These are phyloP conservation scores for Phellinidium pouzarii DNA, from an alignment of 1,284 basidiomycete genomes.

Conservation along the genomic window DNA sequence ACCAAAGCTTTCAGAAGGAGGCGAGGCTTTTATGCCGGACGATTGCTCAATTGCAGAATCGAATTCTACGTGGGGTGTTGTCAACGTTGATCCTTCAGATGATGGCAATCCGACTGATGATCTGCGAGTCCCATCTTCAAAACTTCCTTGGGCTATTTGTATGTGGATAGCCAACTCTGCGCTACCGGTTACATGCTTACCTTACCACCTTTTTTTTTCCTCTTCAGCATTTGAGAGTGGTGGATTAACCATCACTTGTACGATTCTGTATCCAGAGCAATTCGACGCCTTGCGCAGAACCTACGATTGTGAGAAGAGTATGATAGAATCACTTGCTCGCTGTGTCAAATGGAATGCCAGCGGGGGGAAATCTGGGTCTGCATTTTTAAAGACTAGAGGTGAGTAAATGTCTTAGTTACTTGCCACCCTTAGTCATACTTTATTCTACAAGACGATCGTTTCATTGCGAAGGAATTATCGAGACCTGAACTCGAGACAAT, in stretches of 20 bases:
- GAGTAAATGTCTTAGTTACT: background rate
- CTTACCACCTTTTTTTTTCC: no score
- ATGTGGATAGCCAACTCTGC: slow-evolving; percentile 25
- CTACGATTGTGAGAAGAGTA: slow-evolving; percentile 90
- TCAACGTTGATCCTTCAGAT: slow-evolving; percentile 66
- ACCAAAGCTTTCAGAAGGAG: slow-evolving; percentile 59
- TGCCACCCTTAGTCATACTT: slow-evolving; percentile 2
- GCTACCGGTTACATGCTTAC: no score
- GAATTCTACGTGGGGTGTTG: slow-evolving; percentile 81
- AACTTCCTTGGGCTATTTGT: slow-evolving; percentile 76
- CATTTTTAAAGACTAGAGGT: slow-evolving; percentile 94
- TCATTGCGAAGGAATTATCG: slow-evolving; percentile 97
- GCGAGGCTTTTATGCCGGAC: slow-evolving; percentile 82
- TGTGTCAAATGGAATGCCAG: slow-evolving; percentile 96
- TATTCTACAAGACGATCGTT: slow-evolving; percentile 72
- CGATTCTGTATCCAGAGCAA: slow-evolving; percentile 94
- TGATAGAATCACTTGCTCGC: slow-evolving; percentile 88
- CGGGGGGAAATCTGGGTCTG: slow-evolving; percentile 89
- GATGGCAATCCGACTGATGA: slow-evolving; percentile 69
- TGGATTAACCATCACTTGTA: slow-evolving; percentile 91
- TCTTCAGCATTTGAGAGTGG: slow-evolving; percentile 79
- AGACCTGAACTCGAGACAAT: slow-evolving; percentile 89
- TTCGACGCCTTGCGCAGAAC: slow-evolving; percentile 91
- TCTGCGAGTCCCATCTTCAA: slow-evolving; percentile 67
- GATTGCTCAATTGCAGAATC: slow-evolving; percentile 74